Evolutionary conservation across 2,329 filamentous ascomycete genomes (phyloP).

Genomic region (Aspergillus sp.): DNA sequence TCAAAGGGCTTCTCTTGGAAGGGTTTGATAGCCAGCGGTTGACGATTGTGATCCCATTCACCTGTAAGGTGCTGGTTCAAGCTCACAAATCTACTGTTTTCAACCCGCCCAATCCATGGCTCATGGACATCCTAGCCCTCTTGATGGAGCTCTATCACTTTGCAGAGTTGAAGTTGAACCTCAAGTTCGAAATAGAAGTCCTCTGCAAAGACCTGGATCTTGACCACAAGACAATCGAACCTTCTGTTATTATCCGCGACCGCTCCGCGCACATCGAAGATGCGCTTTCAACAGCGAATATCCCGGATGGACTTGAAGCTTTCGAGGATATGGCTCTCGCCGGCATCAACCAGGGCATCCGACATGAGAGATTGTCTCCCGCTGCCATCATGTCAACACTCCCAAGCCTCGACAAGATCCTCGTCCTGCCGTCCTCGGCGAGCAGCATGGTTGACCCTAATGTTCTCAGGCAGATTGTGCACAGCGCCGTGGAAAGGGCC

Average conservation of each 20-base stretch:
- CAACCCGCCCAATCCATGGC: slow-evolving; percentile 91
- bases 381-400: slow-evolving; percentile 75
- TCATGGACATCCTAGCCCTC: slow-evolving; percentile 91
- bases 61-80: slow-evolving; percentile 90
- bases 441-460: slow-evolving; percentile 73
- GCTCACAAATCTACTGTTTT: slow-evolving; percentile 85
- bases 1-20: slow-evolving; percentile 92
- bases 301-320: slow-evolving; percentile 69
- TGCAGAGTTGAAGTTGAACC: slow-evolving; percentile 89
- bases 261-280: slow-evolving; percentile 65
- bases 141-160: slow-evolving; percentile 92
- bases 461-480: slow-evolving; percentile 71
- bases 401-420: slow-evolving; percentile 75
- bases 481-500: slow-evolving; percentile 80
- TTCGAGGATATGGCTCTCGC: slow-evolving; percentile 83
- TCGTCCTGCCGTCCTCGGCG: slow-evolving; percentile 74
- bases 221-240: slow-evolving; percentile 89
- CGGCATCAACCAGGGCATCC: slow-evolving; percentile 66
- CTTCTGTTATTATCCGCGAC: slow-evolving; percentile 81
- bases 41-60: slow-evolving; percentile 91
- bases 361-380: slow-evolving; percentile 71
- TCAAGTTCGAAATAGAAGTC: slow-evolving; percentile 98
- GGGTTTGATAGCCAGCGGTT: slow-evolving; percentile 90
- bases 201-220: slow-evolving; percentile 87
- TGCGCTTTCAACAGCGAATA: slow-evolving; percentile 53